A percentile compares a stretch with the other conserved stretches of the same genome.
These are phyloP conservation scores for Acanthamoeba castellanii DNA, from an alignment of 208 protist species.

Conservation along the genomic window DNA sequence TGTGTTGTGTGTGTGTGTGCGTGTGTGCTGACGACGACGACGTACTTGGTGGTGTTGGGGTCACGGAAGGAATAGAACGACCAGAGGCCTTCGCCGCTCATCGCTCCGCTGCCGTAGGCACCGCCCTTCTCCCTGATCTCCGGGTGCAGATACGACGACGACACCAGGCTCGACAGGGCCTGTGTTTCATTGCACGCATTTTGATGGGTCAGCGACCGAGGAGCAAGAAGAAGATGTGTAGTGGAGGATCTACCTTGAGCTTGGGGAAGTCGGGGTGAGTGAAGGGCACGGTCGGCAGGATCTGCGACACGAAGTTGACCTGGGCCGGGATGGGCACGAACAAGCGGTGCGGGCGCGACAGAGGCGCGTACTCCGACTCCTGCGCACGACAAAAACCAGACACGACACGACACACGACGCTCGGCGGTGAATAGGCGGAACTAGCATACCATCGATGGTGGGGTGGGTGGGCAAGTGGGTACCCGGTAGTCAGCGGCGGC, in stretches of 20 bases:
- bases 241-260: constrained; percentile 56
- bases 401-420: background rate
- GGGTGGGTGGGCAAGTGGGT: background rate
- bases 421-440: background rate
- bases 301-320: constrained; percentile 84
- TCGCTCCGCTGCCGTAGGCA: constrained; percentile 83
- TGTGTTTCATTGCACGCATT: background rate
- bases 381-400: background rate
- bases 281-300: constrained; percentile 74
- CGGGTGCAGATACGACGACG: constrained; percentile 79
- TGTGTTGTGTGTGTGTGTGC: background rate
- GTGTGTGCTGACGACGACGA: background rate
- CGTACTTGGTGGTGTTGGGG: constrained; percentile 66
- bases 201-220: background rate
- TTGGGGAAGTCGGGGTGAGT: constrained; percentile 77
- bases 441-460: no score
- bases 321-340: constrained; percentile 76
- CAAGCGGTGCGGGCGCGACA: constrained; percentile 21
- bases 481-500: background rate
- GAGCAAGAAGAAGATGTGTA: background rate
- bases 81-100: constrained; percentile 66
- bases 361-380: background rate
- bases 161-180: constrained; percentile 78
- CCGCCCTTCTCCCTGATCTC: constrained; percentile 87
- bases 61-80: constrained; percentile 75